Base-by-base conservation (phyloP, 2,329 filamentous ascomycete genomes). In the Zymoseptoria ardabiliae region DNA sequence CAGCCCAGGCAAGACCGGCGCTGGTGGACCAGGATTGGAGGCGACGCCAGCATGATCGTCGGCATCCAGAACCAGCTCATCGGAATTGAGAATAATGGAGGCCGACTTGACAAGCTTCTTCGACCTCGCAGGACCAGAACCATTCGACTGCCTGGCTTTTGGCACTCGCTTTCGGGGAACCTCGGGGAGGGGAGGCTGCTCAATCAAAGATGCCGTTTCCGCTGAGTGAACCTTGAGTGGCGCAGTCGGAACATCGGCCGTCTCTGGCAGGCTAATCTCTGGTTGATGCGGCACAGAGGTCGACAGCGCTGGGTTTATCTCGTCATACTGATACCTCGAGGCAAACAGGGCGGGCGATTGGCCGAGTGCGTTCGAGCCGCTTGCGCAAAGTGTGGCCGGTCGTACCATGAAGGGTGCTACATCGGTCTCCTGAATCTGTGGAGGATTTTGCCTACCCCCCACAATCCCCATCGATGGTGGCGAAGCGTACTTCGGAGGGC, bases 11-110 rank as follows among this genome's bases (percentile, higher is more conserved):
- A 45, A 45, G 6, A n/a, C 6, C 35, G 35, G 17, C 17, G 35
- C 35, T 45, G 35, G 13, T 17, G 35, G 35, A 45, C 35, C 48
- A 11, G 13, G 23, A 35, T 49, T 58, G 9, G 35, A 20, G 6
- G 54, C 58, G 9, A 56, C 54, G 4, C 55, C 58, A 21, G 56
- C 55, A 22, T 50, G 53, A 6, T 51, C 58, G n/a, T 54, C 49
- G 20, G 58, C 56, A 13, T 57, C 62, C 45, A 58, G 59, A 6
- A 61, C 61, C 22, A 62, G 56, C 50, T 70, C 68, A 50, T 70
- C 68, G 2, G 68, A 69, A 50, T 70, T 67, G 23, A 70, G 51
- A 8, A 70, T 65, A 50, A 69, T 65, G 6, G 64, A 65, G 30
- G 62, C 68, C 3, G 68, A 70, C 55, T 69, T 70, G 10, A 60